Base-by-base conservation (phyloP, 1,284 basidiomycete species). In the Volvariella surrecta region DNA sequence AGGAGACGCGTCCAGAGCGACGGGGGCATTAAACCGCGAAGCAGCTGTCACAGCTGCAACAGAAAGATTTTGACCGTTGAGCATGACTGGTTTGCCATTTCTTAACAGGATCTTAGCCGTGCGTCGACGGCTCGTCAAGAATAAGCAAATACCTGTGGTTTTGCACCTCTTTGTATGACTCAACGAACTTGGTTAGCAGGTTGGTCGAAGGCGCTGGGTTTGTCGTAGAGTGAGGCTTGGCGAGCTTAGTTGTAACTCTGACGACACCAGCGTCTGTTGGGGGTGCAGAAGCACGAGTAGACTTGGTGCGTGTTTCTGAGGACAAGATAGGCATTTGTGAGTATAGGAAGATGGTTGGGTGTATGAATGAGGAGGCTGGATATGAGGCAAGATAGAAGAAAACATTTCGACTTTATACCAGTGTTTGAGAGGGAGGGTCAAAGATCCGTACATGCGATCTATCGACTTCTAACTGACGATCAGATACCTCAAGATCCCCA, bases 1-100 rank as follows among this genome's bases (percentile, higher is more conserved):
- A 6, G 70, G 57, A 4, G 74, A 74, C 16, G 66, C 57, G 48
- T 78, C 73, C 30, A 87, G 70, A 17, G 63, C 53, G 21, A 85
- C 73, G 9, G 64, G 53, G 4, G 77, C 73, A 32, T 67, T 58
- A 52, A 79, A 79, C 41, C 86, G 76, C 0, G 88, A 79, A 3
- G 78, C 71, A 11, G 85, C 85, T 13, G 80, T 73, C 10, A 91
- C 76, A 40, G 82, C 82, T 3, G 84, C 73, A 44, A 90, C 75
- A 1, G 87, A 76, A 31, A 92, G 73, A 11, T 62, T 71, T 50
- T 81, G 68, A 3, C 89, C 89, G 48, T 85, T 77, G 41, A 91
- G 65, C 11, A 71, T 55, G 44, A 90, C 70, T 4, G 75, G 59
- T 40, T 70, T 70, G 11, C 84, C 83, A 39, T 68, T 63, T 55